These are phyloP conservation scores for Pythium folliculosum DNA, from an alignment of 352 stramenopile genomes.

Conservation along the genomic window DNA sequence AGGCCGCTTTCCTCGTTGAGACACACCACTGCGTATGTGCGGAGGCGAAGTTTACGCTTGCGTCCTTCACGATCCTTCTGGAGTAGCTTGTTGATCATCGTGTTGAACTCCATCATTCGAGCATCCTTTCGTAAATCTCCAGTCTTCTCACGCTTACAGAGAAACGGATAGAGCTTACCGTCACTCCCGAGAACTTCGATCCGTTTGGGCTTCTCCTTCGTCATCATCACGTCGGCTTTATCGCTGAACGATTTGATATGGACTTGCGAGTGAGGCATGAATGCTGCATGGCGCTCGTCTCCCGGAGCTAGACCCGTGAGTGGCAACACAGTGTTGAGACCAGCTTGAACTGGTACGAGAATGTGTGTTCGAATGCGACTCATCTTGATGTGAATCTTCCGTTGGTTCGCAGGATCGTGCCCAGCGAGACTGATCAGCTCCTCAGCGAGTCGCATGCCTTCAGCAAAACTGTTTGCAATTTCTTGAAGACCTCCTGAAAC, in stretches of 20 bases:
- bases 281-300: slow-evolving; percentile 57
- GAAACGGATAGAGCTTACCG: slow-evolving; percentile 84
- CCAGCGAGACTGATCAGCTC: slow-evolving; percentile 94
- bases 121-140: slow-evolving; percentile 99
- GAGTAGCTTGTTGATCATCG: slow-evolving; percentile 99
- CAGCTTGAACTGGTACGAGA: slow-evolving; percentile 78
- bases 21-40: slow-evolving; percentile 99
- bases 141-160: slow-evolving; percentile 97
- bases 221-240: slow-evolving; percentile 96
- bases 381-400: slow-evolving; percentile 82
- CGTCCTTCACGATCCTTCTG: slow-evolving; percentile 86
- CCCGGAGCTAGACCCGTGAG: slow-evolving; percentile 57
- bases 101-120: slow-evolving; percentile 99
- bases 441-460: slow-evolving; percentile 90
- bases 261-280: slow-evolving; percentile 68
- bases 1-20: slow-evolving; percentile 99
- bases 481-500: slow-evolving; percentile 61
- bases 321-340: slow-evolving; percentile 73
- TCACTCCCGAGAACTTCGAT: slow-evolving; percentile 88
- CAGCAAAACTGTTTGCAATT: slow-evolving; percentile 79
- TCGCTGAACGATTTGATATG: slow-evolving; percentile 90
- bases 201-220: slow-evolving; percentile 99
- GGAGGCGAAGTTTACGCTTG: slow-evolving; percentile 92
- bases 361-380: slow-evolving; percentile 71
- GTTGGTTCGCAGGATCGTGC: slow-evolving; percentile 77